Evolutionary conservation across 345 rosid species (phyloP), one percentile per base, ranked within the genome.

Genomic region (Aquilaria malaccensis): DNA sequence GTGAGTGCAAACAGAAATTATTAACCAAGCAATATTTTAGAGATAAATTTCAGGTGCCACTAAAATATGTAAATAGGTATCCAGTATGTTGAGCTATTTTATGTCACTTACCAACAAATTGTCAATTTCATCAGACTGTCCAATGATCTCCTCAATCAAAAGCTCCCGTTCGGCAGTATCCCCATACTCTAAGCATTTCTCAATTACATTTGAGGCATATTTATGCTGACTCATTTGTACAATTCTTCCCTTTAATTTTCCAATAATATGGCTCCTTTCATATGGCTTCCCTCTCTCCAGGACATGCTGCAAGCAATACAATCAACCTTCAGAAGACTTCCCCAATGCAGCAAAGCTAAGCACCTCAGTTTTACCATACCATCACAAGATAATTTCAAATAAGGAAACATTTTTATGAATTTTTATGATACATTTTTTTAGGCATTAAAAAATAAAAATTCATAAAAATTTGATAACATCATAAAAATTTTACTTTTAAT

Each of bases 201-300:
- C 99, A 55, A 95, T 79, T 54, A 91, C 97, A 74, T 95, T 95
- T 7, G 99, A 95, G 2, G 97, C 96, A 58, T 83, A 95, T 67
- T 95, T 95, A 81, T 95, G 96, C 85, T 95, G 99, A 72, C 99
- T 91, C 95, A 95, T 75, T 61, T 80, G 86, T 51, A 86, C 87
- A 76, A 95, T 76, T 59, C 86, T 84, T 59, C 99, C 99, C 13
- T 75, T 63, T 72, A 95, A 73, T 76, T 95, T 86, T 79, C 78
- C 73, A 60, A 91, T 79, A 67, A 95, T 91, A 66, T 69, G 78
- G 73, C 77, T 67, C 71, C 97, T 83, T 79, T 95, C 99, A 6
- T 67, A 61, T 3, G 93, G 69, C 72, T 77, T 88, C 43, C 97
- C 99, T 73, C 93, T 88, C 81, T 82, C 96, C 75, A 95, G 64